Base-by-base conservation (phyloP, 1,284 basidiomycete species). In the Cryptococcus jaspeensis region DNA sequence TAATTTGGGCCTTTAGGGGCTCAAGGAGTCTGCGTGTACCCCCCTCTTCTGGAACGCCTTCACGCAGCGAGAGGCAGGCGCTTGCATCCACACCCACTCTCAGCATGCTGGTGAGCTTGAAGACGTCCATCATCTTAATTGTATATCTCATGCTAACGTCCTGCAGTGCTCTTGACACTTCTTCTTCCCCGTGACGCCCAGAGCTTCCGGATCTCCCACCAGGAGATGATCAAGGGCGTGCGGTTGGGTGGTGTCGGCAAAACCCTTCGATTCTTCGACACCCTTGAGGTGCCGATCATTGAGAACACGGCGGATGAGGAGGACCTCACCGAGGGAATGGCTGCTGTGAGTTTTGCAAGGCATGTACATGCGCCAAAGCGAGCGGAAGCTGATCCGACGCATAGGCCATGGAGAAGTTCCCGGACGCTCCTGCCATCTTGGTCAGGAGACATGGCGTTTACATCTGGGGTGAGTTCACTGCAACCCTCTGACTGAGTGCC, bases 21-120 rank as follows among this genome's bases (percentile, higher is more conserved):
- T 90, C 60, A 89, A 87, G 66, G 88, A 90, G 69, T 88, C 86
- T 1, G 87, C 87, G 1, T 91, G 89, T 73, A 92, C 90, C 0
- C 90, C 90, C 7, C 78, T 92, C n/a, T 92, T 92, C 79, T 92
- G 88, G 88, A 91, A 91, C 70, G 89, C 90, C 2, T 92, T 90
- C 72, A 86, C 87, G 32, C 76, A 87, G 65, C 81, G 89, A 20
- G 80, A 83, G 51, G 89, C 89, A 3, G 87, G 87, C 0, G 87
- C 88, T 49, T 92, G 89, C 66, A 90, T 92, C 59, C 90, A 92
- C 71, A 92, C 90, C 0, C 90, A 92, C 72, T 88, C 86, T 1
- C 90, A 92, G 71, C 83, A 90, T 71, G 89, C 88, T 25, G 76
- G 75, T 74, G 47, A 52, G 75, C 58, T 16, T 5, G 13, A 8